phyloP scores from a whole-genome alignment of 352 stramenopile species.

The Peronospora farinosa region DNA sequence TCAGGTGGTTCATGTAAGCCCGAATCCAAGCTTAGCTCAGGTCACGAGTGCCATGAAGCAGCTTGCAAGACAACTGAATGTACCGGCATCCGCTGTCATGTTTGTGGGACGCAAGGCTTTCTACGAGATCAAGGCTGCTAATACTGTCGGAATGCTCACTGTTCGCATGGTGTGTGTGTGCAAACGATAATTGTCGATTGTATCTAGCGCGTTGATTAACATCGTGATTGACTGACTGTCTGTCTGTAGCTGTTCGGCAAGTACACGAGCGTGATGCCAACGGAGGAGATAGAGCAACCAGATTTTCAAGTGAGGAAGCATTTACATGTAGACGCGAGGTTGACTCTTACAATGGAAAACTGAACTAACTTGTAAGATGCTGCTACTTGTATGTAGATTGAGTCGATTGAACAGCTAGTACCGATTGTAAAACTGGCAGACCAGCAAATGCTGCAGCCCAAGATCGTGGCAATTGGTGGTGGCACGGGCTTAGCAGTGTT shows the following conservation, averaged over 20 bases:
- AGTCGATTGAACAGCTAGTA: constrained; percentile 67
- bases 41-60: constrained; percentile 75
- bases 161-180: constrained; percentile 53
- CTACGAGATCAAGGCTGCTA: constrained; percentile 83
- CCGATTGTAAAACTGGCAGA: constrained; percentile 71
- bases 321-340: neutral
- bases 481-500: constrained; percentile 76
- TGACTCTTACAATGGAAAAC: neutral
- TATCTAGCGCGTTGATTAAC: constrained; percentile 3
- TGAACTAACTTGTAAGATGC: neutral
- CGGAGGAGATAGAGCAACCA: constrained; percentile 73
- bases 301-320: constrained; percentile 54
- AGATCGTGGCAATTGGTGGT: constrained; percentile 79
- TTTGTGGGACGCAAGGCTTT: constrained; percentile 83
- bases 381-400: constrained; percentile 51
- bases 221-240: constrained; percentile 1
- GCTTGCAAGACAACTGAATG: constrained; percentile 47
- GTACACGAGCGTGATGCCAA: constrained; percentile 80
- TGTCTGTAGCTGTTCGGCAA: constrained; percentile 67
- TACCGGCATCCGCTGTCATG: constrained; percentile 67
- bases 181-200: neutral
- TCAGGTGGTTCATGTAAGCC: constrained; percentile 56
- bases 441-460: constrained; percentile 71
- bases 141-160: constrained; percentile 71
- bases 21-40: constrained; percentile 55